Evolutionary conservation across 2,329 filamentous ascomycete species (phyloP), one percentile per base, ranked within the genome.

Genomic region (Rhinocladiella mackenziei): DNA sequence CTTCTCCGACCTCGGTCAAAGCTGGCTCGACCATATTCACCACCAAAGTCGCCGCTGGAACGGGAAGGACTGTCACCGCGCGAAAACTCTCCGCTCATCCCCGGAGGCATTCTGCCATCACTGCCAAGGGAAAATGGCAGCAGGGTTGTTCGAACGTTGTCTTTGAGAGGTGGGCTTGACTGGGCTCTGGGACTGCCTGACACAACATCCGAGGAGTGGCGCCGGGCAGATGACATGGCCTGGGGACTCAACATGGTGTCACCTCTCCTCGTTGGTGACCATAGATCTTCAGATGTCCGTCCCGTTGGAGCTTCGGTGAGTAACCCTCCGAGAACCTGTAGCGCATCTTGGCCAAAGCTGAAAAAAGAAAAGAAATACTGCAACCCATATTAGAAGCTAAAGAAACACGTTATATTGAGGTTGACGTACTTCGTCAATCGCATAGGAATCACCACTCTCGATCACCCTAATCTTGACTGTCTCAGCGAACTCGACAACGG

Each of bases 301-400:
- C 72, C 64, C 37, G 71, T 65, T 42, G 77, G 70, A 17, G 79
- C 76, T 52, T 83, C 80, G 36, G 85, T 81, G 7, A 89, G 76
- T 40, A 94, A 70, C 30, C 80, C 78, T 51, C 80, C 85, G 39
- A 98, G 72, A 2, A 92, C 77, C 37, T 83, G 80, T 51, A 94
- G 79, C 10, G 88, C 91, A 57, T 95, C 86, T 58, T 85, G 81
- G 5, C 89, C 89, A 51, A 83, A 83, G 55, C 80, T 84, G 63
- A 96, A 95, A 66, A 97, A 97, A 0, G 89, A 92, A 64, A 98
- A 97, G 63, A 94, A 97, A 63, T 97, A 96, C 81, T 89, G 48
- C 8, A 32, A n/a, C n/a, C 2, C 13, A 13, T 11, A 17, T 50
- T 40, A 50, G 48, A 11, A 20, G 15, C 26, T 11, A 32, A 42